Base-by-base conservation (phyloP, 2,329 filamentous ascomycete genomes). In the Myriosclerotinia scirpicola region DNA sequence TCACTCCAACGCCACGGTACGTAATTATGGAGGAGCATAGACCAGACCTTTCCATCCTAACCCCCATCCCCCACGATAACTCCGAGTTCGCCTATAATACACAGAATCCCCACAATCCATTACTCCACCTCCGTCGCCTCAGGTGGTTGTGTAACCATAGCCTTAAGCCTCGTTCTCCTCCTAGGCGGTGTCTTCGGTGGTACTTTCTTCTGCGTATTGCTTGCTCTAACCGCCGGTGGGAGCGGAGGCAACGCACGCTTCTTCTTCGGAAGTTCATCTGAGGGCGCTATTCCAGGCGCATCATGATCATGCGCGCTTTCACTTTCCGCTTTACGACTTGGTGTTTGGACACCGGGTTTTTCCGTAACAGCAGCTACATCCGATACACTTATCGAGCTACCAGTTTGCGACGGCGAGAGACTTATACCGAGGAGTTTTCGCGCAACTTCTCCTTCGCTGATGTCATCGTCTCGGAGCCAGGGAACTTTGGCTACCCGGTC, bases 321-420 rank as follows among this genome's bases (percentile, higher is more conserved):
- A 48, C 75, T 75, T 30, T 72, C 70, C 15, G 77, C 75, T 68
- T 80, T 86, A 56, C 89, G 84, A 75, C 91, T 92, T 7, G 91
- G 92, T 22, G 92, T 93, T 73, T 93, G 88, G 30, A 94, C 87
- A 0, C 90, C 92, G 0, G 92, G 92, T 76, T 91, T 93, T 78
- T 94, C 92, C 76, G 84, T 91, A 54, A 93, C 90, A 14, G 87
- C 86, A 8, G 92, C 92, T 53, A 96, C 87, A 72, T 95, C 90
- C 44, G 87, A 82, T 56, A 95, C 89, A 74, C 90, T 93, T 70
- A 92, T 81, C 73, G 84, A 87, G 75, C 92, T 96, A 58, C 85
- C 85, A n/a, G 84, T 85, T 62, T 90, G 86, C 2, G 80, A 79
- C 1, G 85, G 82, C 1, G 87, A 85, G 4, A 94, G 81, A 68